Conservation (phyloP, 2,329 filamentous ascomycete species). For the Colletotrichum sp. region DNA sequence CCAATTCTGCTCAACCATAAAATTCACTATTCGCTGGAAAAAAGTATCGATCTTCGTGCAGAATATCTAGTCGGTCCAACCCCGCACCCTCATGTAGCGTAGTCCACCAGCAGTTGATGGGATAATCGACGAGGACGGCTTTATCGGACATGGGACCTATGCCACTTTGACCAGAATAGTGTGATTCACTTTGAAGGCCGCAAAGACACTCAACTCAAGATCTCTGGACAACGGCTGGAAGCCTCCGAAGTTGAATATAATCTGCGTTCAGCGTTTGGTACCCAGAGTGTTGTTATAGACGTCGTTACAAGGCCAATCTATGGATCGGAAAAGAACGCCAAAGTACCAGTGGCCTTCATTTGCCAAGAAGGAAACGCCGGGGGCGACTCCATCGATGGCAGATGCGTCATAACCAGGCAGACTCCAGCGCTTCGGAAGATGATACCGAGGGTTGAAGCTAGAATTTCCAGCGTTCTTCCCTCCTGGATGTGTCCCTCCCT, state of each 20-base stretch:
- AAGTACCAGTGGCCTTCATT: conserved; percentile 8
- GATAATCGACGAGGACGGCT: conserved; percentile 1
- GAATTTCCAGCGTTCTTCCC: not conserved
- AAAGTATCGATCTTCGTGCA: too few relatives aligned
- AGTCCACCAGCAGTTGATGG: too few relatives aligned
- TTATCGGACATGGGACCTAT: conserved; percentile 23
- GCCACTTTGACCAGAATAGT: not conserved
- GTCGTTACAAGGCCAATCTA: not conserved
- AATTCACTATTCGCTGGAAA: too few relatives aligned
- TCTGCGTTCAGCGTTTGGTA: not conserved
- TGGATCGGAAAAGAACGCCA: not conserved
- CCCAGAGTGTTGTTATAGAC: conserved; percentile 13
- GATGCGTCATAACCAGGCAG: not conserved
- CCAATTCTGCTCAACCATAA: too few relatives aligned
- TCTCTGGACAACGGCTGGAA: conserved; percentile 35
- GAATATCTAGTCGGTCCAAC: too few relatives aligned
- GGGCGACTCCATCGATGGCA: not conserved
- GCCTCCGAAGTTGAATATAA: conserved; percentile 29
- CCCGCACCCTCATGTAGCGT: too few relatives aligned
- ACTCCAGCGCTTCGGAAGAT: not conserved
- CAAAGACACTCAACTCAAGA: conserved; percentile 26
- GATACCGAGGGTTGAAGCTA: not conserved
- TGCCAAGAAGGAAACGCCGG: not conserved
- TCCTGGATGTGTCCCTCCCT: conserved; percentile 16
- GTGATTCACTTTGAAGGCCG: conserved; percentile 24